Conservation (phyloP, 129 eudicot genomes). For the Pulicaria dysenterica region DNA sequence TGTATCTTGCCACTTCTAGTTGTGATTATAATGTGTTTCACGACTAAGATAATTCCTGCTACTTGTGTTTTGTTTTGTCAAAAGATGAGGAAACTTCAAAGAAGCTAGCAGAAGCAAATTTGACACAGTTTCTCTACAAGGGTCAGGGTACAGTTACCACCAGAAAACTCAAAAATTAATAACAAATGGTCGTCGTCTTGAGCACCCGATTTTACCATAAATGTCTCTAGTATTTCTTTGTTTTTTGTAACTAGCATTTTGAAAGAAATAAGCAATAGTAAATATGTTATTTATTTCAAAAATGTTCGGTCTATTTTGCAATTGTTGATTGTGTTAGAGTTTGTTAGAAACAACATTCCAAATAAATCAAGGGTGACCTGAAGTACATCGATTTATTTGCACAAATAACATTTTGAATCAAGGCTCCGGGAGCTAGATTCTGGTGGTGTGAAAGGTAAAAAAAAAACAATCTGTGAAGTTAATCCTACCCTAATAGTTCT, state of each 20-base stretch:
- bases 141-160: constrained; percentile 1
- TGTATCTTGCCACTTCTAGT: constrained; percentile 8
- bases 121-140: constrained; percentile 16
- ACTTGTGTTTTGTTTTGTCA: constrained; percentile 12
- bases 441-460: not conserved
- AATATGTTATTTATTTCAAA: not conserved
- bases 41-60: not conserved
- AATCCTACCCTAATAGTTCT: constrained; percentile 33
- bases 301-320: not conserved
- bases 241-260: not conserved
- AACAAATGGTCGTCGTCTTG: not conserved
- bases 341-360: not conserved
- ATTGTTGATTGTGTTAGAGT: not conserved
- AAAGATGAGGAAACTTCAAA: constrained; percentile 37
- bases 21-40: not conserved
- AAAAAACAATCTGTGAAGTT: constrained; percentile 4
- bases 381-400: constrained; percentile 26
- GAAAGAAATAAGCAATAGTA: not conserved
- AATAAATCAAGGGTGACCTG: constrained; percentile 11
- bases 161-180: constrained; percentile 23
- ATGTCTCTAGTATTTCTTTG: not conserved
- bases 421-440: constrained; percentile 21
- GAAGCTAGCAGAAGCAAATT: constrained; percentile 26
- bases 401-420: constrained; percentile 21
- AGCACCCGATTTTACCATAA: not conserved